These are phyloP conservation scores for Ottelia alismoides DNA, from an alignment of 106 monocot species.

Conservation along the genomic window DNA sequence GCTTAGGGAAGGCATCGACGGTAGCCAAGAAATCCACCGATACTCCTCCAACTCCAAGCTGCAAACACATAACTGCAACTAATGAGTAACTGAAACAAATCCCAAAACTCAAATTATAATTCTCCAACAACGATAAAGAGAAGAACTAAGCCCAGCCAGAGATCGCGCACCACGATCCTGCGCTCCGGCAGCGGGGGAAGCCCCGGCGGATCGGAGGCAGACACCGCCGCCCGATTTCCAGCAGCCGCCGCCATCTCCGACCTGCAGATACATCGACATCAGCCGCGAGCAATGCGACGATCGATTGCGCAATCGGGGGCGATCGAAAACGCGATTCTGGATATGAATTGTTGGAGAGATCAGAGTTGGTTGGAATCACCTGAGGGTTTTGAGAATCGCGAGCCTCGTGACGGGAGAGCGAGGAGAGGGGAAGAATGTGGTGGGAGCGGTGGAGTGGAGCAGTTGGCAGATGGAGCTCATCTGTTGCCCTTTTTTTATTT, in stretches of 20 bases:
- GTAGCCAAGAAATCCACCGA: conserved; percentile 68
- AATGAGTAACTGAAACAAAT: not conserved
- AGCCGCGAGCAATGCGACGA: not conserved
- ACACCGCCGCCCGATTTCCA: not conserved
- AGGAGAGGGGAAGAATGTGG: not conserved
- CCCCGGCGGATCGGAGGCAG: not conserved
- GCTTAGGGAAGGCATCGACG: conserved; percentile 63
- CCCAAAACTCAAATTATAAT: too few species aligned
- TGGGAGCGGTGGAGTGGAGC: too few species aligned
- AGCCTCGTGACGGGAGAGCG: not conserved
- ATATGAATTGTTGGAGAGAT: not conserved
- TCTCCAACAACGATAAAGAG: too few species aligned
- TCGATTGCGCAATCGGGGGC: not conserved
- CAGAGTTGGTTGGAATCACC: not conserved
- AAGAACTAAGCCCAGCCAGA: not conserved
- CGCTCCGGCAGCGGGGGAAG: conserved; percentile 38
- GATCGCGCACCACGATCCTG: conserved; percentile 25
- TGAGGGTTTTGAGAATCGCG: not conserved
- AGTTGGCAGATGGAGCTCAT: too few species aligned
- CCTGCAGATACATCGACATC: conserved; percentile 4
- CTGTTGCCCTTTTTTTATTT: too few species aligned
- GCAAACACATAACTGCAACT: not conserved
- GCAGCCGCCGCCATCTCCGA: conserved; percentile 26
- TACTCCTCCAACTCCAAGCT: conserved; percentile 79
- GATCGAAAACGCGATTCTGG: not conserved